Base-by-base conservation (phyloP, 2,329 filamentous ascomycete genomes). In the Bipolaris zeicola region DNA sequence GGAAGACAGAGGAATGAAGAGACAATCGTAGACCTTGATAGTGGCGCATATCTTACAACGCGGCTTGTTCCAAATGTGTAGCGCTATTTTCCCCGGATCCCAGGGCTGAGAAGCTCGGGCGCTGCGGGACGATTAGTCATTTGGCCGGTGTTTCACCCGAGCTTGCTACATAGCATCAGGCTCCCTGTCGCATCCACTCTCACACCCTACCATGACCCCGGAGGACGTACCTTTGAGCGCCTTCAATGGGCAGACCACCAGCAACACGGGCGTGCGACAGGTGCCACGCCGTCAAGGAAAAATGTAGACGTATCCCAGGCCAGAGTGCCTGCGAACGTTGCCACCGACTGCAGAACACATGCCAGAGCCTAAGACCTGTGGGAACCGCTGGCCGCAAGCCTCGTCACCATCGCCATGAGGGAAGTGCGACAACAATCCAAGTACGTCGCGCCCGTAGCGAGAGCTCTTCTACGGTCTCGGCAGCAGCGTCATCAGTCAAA, bases 271-370 rank as follows among this genome's bases (percentile, higher is more conserved):
- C 53, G 39, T 56, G 53, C 53, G 49, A 56, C 49, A 41, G 53
- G 16, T 56, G 53, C 49, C 53, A 56, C 45, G 43, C 42, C 11
- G 53, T 56, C 7, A 52, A 56, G 45, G 53, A 56, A 37, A 56
- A 52, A 47, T 56, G 53, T 42, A 44, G 49, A 7, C 43, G 48
- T 18, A 18, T 56, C 28, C 37, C 53, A 13, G 49, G 49, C 31
- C 53, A 52, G 49, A 28, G 47, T 14, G 31, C 42, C n/a, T 56
- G 53, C 48, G 53, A 56, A 47, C 53, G 53, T n/a, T 56, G 53
- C 49, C 43, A 47, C n/a, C 49, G 53, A 22, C 53, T 56, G 22
- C 42, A 47, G 13, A 52, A 47, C 22, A 22, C 33, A 11, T 56
- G 53, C 49, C 53, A 52, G 16, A 56, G 34, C 13, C 49, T 56